Conservation (phyloP, 2,329 filamentous ascomycete genomes). For the Apiospora koreana region DNA sequence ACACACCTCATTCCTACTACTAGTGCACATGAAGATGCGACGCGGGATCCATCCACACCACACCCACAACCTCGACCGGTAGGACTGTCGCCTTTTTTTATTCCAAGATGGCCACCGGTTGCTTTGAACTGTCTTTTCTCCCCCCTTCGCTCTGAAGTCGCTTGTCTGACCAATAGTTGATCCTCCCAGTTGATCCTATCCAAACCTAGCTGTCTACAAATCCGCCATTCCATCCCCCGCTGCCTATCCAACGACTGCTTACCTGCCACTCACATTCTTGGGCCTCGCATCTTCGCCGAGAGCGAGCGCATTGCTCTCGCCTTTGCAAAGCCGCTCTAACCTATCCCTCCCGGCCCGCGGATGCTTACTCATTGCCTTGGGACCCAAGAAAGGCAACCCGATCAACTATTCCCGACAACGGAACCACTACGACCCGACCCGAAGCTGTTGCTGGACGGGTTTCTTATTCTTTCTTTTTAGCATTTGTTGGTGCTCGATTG, state of each 20-base stretch:
- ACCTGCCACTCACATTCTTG: not conserved
- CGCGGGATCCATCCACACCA: slow-evolving; percentile 1
- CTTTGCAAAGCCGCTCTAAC: not conserved
- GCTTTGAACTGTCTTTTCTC: not conserved
- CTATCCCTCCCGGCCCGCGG: not conserved
- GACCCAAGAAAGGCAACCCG: not conserved
- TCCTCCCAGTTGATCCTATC: not conserved
- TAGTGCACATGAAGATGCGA: slow-evolving; percentile 7
- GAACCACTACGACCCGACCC: not conserved
- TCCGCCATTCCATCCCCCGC: not conserved
- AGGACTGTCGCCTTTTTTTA: not conserved
- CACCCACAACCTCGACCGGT: not conserved
- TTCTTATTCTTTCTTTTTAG: too few species aligned
- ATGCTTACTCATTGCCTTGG: not conserved
- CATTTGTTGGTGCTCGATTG: not conserved
- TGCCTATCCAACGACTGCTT: not conserved
- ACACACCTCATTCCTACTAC: not conserved
- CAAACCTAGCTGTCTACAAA: not conserved
- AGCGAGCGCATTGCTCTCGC: slow-evolving; percentile 3
- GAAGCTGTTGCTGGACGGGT: not conserved
- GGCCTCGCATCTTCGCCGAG: not conserved
- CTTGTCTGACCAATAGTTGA: not conserved
- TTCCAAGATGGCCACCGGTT: not conserved
- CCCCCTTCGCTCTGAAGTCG: not conserved
- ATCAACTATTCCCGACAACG: not conserved